Base-by-base conservation (phyloP, 345 rosid genomes). In the Salix caprea region DNA sequence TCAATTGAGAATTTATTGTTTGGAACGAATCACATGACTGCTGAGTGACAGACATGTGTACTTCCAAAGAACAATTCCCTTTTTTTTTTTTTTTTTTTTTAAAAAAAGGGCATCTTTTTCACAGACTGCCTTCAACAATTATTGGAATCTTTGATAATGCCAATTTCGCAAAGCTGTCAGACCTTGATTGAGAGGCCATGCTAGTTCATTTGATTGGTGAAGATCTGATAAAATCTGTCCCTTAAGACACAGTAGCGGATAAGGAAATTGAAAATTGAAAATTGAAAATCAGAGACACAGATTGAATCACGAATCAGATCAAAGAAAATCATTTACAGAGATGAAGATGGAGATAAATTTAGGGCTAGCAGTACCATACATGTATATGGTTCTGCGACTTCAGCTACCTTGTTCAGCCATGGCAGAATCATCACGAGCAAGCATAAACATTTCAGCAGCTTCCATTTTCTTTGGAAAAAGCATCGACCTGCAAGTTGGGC, bases 401-500 rank as follows among this genome's bases (percentile, higher is more conserved):
- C 26, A 58, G 64, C 28, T 23, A 58, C 0, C 64, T 58, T 23
- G 64, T n/a, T 58, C 64, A 23, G 10, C 64, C 28, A 9, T 23
- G 12, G 24, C 28, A 23, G 28, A 58, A 10, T 58, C 64, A n/a
- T 58, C 28, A 58, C 3, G 24, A 58, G 28, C 64, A n/a, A 58
- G 2, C 23, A 58, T 8, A 23, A 9, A 58, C 15, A 58, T 58
- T 23, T 24, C 64, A 58, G 54, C 24, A 66, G 42, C 23, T 34
- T 40, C 58, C 5, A 75, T 13, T 2, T 73, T 79, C 26, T 69
- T 48, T 2, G 87, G 87, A 75, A 72, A 80, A 36, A 85, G 81
- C 71, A 78, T 36, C 56, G 85, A 79, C 58, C 90, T 79, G 68
- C 90, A 89, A 7, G 84, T 71, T 10, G 91, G 91, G 77, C 90